Conservation (phyloP, 495 filamentous ascomycete species). For the Penicillium verhagenii region DNA sequence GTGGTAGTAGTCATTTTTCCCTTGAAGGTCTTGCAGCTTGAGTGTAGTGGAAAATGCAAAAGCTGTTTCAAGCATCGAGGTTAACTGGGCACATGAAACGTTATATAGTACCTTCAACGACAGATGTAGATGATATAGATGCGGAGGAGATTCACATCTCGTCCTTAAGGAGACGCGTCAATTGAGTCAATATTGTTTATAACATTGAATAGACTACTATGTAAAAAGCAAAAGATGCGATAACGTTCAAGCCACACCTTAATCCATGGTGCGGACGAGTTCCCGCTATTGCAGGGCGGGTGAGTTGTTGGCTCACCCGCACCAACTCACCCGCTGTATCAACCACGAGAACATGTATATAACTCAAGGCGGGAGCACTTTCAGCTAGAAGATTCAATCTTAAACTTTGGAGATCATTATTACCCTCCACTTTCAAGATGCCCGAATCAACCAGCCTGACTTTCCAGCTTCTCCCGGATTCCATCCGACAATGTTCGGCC, state of each 20-base stretch:
- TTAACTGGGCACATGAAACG: not conserved
- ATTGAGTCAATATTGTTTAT: not conserved
- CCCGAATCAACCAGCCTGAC: conserved; percentile 7
- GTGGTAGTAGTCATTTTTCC: not conserved
- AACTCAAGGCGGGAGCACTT: not conserved
- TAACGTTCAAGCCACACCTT: not conserved
- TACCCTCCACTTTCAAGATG: not conserved
- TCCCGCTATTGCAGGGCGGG: no score
- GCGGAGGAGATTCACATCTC: not conserved
- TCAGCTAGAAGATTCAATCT: not conserved
- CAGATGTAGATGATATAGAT: no score
- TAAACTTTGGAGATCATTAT: no score
- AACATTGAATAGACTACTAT: not conserved
- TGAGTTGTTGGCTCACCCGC: not conserved
- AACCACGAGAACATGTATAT: not conserved
- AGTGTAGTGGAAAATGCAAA: not conserved
- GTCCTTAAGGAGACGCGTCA: not conserved
- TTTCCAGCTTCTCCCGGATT: conserved; percentile 3
- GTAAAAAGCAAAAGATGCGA: not conserved
- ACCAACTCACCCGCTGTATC: not conserved
- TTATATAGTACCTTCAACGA: not conserved
- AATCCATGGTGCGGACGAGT: not conserved
- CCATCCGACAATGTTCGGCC: conserved; percentile 7
- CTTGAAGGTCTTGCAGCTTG: not conserved
- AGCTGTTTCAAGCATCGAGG: not conserved